These are phyloP conservation scores for Oligophagozyma castellii DNA, from an alignment of 1,139 yeast genomes.

Conservation along the genomic window DNA sequence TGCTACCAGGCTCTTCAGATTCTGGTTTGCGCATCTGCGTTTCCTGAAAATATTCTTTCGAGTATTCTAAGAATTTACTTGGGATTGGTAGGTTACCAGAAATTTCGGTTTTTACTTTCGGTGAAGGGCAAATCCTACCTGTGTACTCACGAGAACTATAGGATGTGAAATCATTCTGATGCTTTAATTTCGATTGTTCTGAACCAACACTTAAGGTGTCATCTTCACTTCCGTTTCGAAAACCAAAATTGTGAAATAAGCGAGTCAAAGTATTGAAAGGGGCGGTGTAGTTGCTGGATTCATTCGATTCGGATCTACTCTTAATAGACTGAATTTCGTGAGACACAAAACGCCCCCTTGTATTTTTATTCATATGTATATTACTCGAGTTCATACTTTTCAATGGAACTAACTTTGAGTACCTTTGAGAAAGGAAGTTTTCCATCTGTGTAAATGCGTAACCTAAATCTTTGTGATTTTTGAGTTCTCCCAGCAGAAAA, in stretches of 20 bases:
- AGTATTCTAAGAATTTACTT: constrained; percentile 75
- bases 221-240: constrained; percentile 8
- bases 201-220: constrained; percentile 3
- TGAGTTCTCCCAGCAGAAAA: constrained; percentile 50
- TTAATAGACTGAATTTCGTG: constrained; percentile 1
- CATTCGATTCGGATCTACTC: neutral
- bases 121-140: constrained; percentile 23
- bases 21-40: constrained; percentile 88
- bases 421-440: constrained; percentile 42
- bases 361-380: constrained; percentile 8
- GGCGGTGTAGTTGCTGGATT: neutral
- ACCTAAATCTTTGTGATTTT: constrained; percentile 51
- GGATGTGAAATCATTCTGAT: neutral
- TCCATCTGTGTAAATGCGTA: constrained; percentile 54
- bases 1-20: constrained; percentile 85
- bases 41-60: constrained; percentile 89
- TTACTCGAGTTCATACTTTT: constrained; percentile 8
- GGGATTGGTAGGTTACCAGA: constrained; percentile 34
- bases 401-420: constrained; percentile 4
- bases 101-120: no score
- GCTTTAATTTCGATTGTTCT: neutral
- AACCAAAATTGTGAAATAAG: constrained; percentile 15
- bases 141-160: constrained; percentile 26
- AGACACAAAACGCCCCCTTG: constrained; percentile 5
- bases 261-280: constrained; percentile 5